Evolutionary conservation across 2,329 filamentous ascomycete species (phyloP).

Genomic region (Sporothrix protearum): DNA sequence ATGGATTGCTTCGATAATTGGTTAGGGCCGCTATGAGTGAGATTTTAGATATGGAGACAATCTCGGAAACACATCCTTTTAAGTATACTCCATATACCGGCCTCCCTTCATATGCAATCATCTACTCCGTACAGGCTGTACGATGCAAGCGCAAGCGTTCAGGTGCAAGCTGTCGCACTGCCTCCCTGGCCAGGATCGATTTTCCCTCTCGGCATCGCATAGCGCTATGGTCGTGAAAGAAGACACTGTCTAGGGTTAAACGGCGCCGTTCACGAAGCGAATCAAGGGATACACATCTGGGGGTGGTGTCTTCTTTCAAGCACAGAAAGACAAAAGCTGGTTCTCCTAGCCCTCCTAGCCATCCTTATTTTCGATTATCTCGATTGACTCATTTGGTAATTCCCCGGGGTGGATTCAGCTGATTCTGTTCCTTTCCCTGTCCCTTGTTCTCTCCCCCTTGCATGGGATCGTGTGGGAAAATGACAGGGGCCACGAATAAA

Average conservation of each 20-base stretch:
- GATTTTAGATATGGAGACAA: too few relatives aligned
- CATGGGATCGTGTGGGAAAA: background rate
- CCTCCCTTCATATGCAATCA: background rate
- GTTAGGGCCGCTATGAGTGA: too few relatives aligned
- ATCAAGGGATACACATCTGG: background rate
- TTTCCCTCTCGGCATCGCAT: background rate
- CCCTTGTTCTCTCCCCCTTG: background rate
- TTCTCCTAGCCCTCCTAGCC: background rate
- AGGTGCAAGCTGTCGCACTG: background rate
- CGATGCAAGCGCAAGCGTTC: background rate
- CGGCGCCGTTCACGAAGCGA: background rate
- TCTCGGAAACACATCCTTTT: background rate
- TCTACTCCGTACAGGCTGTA: background rate
- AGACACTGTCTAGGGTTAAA: background rate
- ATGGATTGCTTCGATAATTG: background rate
- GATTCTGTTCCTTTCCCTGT: background rate
- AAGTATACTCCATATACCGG: background rate
- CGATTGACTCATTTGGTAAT: background rate
- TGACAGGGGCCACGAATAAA: background rate
- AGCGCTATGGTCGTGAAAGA: background rate
- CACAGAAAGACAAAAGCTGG: background rate
- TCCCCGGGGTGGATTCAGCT: background rate
- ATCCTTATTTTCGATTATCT: background rate
- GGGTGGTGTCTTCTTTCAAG: background rate
- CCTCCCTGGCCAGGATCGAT: background rate